Evolutionary conservation across 176 grass and related monocot genomes (phyloP), one percentile per base, ranked within the genome.

Genomic region (Zoysia japonica): DNA sequence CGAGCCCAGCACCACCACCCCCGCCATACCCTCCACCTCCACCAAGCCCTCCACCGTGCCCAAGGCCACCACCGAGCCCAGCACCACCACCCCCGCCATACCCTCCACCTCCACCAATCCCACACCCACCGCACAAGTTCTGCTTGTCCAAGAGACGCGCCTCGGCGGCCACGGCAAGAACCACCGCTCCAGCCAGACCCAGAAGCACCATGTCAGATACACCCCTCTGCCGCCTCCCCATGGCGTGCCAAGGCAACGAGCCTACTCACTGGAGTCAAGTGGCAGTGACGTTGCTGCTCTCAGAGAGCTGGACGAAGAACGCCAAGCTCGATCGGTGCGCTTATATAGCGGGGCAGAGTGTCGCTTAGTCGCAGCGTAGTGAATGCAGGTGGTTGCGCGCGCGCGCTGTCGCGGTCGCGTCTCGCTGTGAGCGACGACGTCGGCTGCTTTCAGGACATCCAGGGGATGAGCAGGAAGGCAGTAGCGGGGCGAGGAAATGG

Each of bases 321-420:
- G 5, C 63, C 63, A 15, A 67, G n/a, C 63, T 52, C 45, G 10
- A 9, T n/a, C 42, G 45, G 44, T 28, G 45, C 16, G 5, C 67
- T 85, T 71, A 78, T 85, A 85, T 77, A 77, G 66, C 7, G 53
- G 53, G 56, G 72, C 65, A 77, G 64, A 77, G 7, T 77, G 82
- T 44, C 17, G 11, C 8, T 11, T 45, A 68, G 63, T 79, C 77
- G 64, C 64, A 7, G 47, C 63, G 41, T 37, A 70, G 73, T 71
- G 12, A 78, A 78, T 78, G 75, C 56, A n/a, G 66, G 47, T 78
- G 0, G 67, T 78, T 78, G 56, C 17, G 82, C 77, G 64, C 46
- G 17, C 61, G 61, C 54, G 54, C 16, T 0, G 56, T 60, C 56
- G 56, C 4, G 6, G 56, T 60, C n/a, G 56, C 57, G 57, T 61